Percentiles rank a stretch among this genome's conserved stretches.
Conservation (phyloP, 2,329 filamentous ascomycete genomes). For the Cladophialophora exuberans region DNA sequence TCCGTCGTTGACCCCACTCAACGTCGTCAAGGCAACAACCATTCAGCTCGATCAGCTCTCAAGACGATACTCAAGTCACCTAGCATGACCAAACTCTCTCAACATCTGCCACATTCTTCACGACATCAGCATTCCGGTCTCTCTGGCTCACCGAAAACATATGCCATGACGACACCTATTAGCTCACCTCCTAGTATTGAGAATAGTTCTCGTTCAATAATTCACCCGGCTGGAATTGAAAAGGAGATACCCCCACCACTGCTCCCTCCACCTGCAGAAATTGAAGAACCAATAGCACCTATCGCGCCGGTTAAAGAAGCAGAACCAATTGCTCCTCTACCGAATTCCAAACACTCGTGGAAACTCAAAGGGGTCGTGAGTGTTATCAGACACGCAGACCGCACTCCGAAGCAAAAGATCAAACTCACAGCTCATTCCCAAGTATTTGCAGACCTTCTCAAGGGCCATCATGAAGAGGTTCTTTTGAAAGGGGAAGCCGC, state of each 20-base stretch:
- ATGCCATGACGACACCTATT: conserved; percentile 37
- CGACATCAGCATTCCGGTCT: conserved; percentile 42
- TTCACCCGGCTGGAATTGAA: conserved; percentile 18
- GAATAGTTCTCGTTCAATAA: conserved; percentile 11
- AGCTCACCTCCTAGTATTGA: conserved; percentile 42
- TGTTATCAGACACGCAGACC: conserved; percentile 93
- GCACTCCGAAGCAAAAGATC: conserved; percentile 98
- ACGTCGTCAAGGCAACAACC: conserved; percentile 43
- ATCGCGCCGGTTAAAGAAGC: conserved; percentile 27
- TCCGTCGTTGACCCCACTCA: conserved; percentile 29
- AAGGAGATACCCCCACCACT: conserved; percentile 48
- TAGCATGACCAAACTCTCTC: conserved; percentile 62
- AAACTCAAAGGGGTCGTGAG: conserved; percentile 97
- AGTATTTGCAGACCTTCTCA: conserved; percentile 91
- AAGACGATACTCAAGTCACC: conserved; percentile 67
- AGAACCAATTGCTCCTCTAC: conserved; percentile 53
- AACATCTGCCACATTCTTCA: conserved; percentile 43
- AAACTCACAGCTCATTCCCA: conserved; percentile 99
- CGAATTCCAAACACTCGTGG: conserved; percentile 88
- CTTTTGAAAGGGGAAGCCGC: conserved; percentile 90
- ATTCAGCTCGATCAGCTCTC: conserved; percentile 53
- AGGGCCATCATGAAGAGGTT: conserved; percentile 95
- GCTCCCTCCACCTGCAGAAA: conserved; percentile 34
- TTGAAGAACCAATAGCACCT: conserved; percentile 15
- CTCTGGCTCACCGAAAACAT: conserved; percentile 50